These are phyloP conservation scores for Trypanosoma boissoni DNA, from an alignment of 208 protist species.

Conservation along the genomic window DNA sequence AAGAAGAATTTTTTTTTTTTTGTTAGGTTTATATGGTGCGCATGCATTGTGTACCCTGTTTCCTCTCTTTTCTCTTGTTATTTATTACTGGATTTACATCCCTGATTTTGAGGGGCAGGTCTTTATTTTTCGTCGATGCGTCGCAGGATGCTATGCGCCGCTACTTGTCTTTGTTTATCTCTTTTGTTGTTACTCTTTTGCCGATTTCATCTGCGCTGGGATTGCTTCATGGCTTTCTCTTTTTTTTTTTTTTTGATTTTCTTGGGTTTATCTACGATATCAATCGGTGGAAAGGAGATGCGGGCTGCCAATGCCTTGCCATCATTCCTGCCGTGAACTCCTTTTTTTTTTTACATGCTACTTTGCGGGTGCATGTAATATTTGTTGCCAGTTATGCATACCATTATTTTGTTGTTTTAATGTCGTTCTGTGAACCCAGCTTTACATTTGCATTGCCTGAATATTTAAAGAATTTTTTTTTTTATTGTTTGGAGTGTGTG, in stretches of 20 bases:
- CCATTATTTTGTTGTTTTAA: too few relatives aligned
- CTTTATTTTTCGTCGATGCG: background rate
- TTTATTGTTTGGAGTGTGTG: too few relatives aligned
- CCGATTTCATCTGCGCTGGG: background rate
- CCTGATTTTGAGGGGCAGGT: background rate
- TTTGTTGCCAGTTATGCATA: too few relatives aligned
- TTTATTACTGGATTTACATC: background rate
- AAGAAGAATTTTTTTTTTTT: too few relatives aligned
- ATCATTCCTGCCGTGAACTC: constrained; percentile 2
- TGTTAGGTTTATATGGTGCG: background rate
- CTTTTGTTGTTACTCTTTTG: background rate
- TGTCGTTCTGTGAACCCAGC: too few relatives aligned
- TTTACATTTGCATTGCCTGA: too few relatives aligned
- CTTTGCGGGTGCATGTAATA: too few relatives aligned
- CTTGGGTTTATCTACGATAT: constrained; percentile 1
- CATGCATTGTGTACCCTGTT: background rate
- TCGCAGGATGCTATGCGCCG: background rate
- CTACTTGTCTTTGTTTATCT: background rate
- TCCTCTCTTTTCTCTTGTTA: background rate
- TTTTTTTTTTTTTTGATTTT: constrained; percentile 22
- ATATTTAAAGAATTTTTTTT: too few relatives aligned
- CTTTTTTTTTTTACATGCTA: constrained; percentile 13
- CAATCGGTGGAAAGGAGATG: background rate
- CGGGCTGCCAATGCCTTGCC: too few relatives aligned
- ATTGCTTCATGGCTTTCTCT: background rate